phyloP scores from a whole-genome alignment of 2,329 filamentous ascomycete genomes.

The Ilyonectria destructans region DNA sequence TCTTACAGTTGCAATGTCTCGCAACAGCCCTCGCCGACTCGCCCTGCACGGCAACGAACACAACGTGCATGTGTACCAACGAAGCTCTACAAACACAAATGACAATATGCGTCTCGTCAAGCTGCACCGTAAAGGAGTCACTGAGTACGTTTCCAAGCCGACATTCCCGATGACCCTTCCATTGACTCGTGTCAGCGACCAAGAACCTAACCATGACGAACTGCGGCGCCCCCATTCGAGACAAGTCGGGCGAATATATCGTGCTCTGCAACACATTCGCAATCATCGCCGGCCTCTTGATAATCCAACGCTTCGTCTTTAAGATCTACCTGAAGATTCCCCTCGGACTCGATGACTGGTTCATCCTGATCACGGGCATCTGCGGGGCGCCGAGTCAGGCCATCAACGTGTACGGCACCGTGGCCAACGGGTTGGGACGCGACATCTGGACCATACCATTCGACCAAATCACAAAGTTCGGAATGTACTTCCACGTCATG shows the following conservation, averaged over 20 bases:
- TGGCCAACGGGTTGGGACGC: conserved; percentile 62
- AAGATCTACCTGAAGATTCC: conserved; percentile 54
- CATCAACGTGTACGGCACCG: conserved; percentile 52
- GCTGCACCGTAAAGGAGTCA: conserved; percentile 52
- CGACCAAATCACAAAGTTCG: conserved; percentile 61
- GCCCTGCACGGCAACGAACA: conserved; percentile 47
- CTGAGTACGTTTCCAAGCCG: conserved; percentile 49
- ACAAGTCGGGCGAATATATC: conserved; percentile 53
- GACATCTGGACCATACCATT: conserved; percentile 67
- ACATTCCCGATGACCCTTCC: no score
- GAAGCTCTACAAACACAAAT: conserved; percentile 44
- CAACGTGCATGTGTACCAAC: conserved; percentile 54
- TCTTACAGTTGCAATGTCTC: conserved; percentile 49
- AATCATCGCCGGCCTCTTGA: conserved; percentile 57
- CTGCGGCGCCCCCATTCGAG: conserved; percentile 49
- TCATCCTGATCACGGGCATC: conserved; percentile 51
- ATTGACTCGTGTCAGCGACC: conserved; percentile 24
- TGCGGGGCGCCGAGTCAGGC: conserved; percentile 51
- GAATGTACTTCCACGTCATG: conserved; percentile 61
- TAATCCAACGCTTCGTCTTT: conserved; percentile 59
- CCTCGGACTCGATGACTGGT: conserved; percentile 59
- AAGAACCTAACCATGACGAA: conserved; percentile 48
- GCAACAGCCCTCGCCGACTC: conserved; percentile 44
- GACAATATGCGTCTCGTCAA: conserved; percentile 48
- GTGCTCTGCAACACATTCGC: conserved; percentile 54